Conservation (phyloP, 2,329 filamentous ascomycete species). For the Endoconidiophora polonica region DNA sequence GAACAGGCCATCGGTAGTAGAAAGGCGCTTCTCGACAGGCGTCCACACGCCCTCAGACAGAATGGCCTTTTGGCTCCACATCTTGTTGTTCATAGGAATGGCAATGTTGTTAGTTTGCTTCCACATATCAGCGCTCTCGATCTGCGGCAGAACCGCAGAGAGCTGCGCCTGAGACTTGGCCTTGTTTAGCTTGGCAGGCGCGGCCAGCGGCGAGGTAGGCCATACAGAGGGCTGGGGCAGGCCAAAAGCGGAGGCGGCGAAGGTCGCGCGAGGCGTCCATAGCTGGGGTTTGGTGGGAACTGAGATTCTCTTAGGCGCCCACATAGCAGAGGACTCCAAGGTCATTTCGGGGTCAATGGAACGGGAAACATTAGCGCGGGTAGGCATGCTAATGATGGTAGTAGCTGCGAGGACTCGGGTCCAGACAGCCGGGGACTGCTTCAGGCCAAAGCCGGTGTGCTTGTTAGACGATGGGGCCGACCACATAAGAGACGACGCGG, state of each 20-base stretch:
- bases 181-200: constrained; percentile 15
- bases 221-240: constrained; percentile 22
- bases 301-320: constrained; percentile 2
- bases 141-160: not conserved
- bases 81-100: not conserved
- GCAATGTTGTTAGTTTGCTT: not conserved
- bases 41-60: constrained; percentile 1
- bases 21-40: not conserved
- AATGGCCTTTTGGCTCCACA: constrained; percentile 1
- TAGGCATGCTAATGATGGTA: not conserved
- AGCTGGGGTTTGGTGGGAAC: constrained; percentile 3
- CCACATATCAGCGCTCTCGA: constrained; percentile 5
- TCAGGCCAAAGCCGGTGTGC: constrained; percentile 1
- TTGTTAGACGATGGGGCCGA: not conserved
- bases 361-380: constrained; percentile 1
- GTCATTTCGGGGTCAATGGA: constrained; percentile 1
- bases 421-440: constrained; percentile 13
- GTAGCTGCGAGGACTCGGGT: constrained; percentile 2
- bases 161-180: constrained; percentile 12
- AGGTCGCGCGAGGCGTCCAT: not conserved
- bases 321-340: constrained; percentile 7
- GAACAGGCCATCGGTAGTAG: constrained; percentile 15
- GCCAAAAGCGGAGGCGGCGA: constrained; percentile 5
- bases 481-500: not conserved
- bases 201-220: constrained; percentile 10